Percentiles rank a stretch among this genome's conserved stretches.
Evolutionary conservation across 805 yeast genomes (phyloP).

Genomic region (Myxozyma lipomycoides): DNA sequence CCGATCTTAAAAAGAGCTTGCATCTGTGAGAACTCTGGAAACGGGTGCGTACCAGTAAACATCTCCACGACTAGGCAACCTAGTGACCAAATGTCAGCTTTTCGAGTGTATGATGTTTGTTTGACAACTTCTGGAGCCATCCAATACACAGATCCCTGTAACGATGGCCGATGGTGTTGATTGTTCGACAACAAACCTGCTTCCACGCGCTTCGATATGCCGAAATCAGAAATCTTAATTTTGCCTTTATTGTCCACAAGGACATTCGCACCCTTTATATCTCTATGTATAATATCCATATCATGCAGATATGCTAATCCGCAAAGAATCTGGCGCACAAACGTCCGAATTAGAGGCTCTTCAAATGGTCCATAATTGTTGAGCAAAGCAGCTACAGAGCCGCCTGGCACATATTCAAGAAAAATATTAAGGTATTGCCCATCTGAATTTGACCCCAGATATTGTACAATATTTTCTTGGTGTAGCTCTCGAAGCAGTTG

Average conservation of each 20-base stretch:
- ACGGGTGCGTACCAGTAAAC: conserved; percentile 95
- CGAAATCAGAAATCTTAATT: conserved; percentile 83
- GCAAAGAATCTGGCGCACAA: conserved; percentile 67
- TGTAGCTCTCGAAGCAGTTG: conserved; percentile 67
- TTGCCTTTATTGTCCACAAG: conserved; percentile 74
- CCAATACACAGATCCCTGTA: conserved; percentile 96
- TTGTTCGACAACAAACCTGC: conserved; percentile 45
- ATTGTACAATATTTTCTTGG: conserved; percentile 90
- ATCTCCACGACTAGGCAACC: conserved; percentile 93
- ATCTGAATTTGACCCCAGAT: conserved; percentile 81
- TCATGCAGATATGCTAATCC: conserved; percentile 74
- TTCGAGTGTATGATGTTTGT: conserved; percentile 83
- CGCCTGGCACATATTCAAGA: conserved; percentile 69
- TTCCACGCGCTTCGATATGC: conserved; percentile 67
- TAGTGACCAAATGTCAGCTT: conserved; percentile 96
- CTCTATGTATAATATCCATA: conserved; percentile 75
- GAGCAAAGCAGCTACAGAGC: conserved; percentile 66
- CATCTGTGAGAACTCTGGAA: conserved; percentile 91
- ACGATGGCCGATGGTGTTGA: conserved; percentile 61
- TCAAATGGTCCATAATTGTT: conserved; percentile 74
- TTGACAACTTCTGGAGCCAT: conserved; percentile 99
- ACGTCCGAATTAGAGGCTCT: conserved; percentile 67
- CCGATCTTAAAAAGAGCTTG: conserved; percentile 96
- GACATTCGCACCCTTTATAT: conserved; percentile 85
- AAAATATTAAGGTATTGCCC: conserved; percentile 72